These are phyloP conservation scores for Teratosphaeria nubilosa DNA, from an alignment of 2,329 filamentous ascomycete genomes.

Conservation along the genomic window DNA sequence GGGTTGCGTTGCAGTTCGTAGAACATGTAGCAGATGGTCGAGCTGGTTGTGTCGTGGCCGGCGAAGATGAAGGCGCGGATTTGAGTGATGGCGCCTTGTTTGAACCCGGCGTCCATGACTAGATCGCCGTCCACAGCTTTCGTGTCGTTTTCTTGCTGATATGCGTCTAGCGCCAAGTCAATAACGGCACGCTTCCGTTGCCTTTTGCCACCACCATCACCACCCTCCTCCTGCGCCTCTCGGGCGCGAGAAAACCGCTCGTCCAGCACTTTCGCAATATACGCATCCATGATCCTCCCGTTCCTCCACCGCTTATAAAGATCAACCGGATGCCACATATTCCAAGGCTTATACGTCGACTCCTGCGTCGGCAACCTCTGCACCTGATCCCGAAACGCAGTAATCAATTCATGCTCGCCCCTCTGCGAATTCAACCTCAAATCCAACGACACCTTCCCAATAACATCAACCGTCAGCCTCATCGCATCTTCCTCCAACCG, in stretches of 20 bases:
- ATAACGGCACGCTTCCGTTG: constrained; percentile 21
- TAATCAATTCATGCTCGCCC: constrained; percentile 25
- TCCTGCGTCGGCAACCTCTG: constrained; percentile 10
- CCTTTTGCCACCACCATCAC: not conserved
- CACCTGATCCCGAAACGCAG: constrained; percentile 27
- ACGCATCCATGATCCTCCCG: constrained; percentile 21
- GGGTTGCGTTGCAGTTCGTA: constrained; percentile 30
- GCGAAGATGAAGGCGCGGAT: constrained; percentile 34
- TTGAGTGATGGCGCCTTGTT: constrained; percentile 24
- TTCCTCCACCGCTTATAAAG: constrained; percentile 16
- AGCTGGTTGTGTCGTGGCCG: constrained; percentile 33
- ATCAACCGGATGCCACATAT: constrained; percentile 10
- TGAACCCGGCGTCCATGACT: constrained; percentile 27
- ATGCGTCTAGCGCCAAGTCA: constrained; percentile 27
- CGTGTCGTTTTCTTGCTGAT: constrained; percentile 22
- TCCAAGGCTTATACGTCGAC: constrained; percentile 6
- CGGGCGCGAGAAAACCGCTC: constrained; percentile 24
- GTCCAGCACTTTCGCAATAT: constrained; percentile 25
- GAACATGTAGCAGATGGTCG: constrained; percentile 27
- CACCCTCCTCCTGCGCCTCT: not conserved
- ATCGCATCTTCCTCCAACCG: constrained; percentile 30
- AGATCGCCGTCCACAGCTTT: constrained; percentile 18
- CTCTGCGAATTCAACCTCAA: constrained; percentile 27
- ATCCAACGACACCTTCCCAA: constrained; percentile 31
- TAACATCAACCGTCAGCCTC: constrained; percentile 33